Conservation (phyloP, 495 filamentous ascomycete genomes). For the Penicillium salamii region DNA sequence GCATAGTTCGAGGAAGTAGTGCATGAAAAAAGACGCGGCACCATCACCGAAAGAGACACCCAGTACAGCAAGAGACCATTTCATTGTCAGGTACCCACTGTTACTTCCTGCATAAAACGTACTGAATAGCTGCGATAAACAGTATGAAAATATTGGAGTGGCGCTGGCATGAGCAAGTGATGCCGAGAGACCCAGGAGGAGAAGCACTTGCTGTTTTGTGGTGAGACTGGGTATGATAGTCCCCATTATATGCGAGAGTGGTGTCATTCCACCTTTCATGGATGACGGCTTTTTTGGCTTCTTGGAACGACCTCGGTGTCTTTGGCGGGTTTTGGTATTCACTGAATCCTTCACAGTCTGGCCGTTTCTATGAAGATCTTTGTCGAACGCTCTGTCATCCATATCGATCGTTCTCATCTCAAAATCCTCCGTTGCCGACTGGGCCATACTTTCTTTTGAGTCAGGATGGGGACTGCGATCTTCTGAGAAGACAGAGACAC, state of each 20-base stretch:
- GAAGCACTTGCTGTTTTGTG: conserved; percentile 44
- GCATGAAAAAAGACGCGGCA: conserved; percentile 58
- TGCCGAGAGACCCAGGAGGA: conserved; percentile 59
- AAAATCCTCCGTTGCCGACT: not conserved
- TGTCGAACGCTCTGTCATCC: not conserved
- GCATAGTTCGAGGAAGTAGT: conserved; percentile 66
- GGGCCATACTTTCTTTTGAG: not conserved
- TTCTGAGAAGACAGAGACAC: not conserved
- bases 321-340: not conserved
- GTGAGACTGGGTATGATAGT: conserved; percentile 72
- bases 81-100: conserved; percentile 45
- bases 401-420: conserved; percentile 13
- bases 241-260: conserved; percentile 55
- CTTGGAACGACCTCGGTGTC: not conserved
- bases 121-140: conserved; percentile 70
- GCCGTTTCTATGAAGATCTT: not conserved
- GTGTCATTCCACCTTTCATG: conserved; percentile 37
- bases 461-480: not conserved
- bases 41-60: conserved; percentile 66
- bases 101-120: conserved; percentile 58
- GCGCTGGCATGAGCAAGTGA: conserved; percentile 63
- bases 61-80: conserved; percentile 70
- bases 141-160: conserved; percentile 74
- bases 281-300: not conserved
- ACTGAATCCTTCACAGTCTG: not conserved